These are phyloP conservation scores for Cladophialophora yegresii DNA, from an alignment of 2,329 filamentous ascomycete genomes.

Conservation along the genomic window DNA sequence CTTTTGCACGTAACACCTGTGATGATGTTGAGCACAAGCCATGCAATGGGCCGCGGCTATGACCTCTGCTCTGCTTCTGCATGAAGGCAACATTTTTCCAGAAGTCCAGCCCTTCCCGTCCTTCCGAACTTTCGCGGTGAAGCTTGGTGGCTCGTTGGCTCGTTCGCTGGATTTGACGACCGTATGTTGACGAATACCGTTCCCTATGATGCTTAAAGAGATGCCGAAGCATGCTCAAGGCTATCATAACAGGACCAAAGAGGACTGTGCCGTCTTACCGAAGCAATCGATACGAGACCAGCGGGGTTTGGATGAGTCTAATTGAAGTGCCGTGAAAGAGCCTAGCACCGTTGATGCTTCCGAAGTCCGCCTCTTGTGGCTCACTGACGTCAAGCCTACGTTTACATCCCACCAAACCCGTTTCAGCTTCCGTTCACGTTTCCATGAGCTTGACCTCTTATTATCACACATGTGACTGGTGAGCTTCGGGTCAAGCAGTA, in stretches of 20 bases:
- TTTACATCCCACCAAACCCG: not conserved
- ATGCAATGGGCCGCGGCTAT: not conserved
- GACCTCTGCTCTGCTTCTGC: not conserved
- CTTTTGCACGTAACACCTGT: not conserved
- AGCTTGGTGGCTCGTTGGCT: not conserved
- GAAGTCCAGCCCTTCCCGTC: not conserved
- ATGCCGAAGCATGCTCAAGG: not conserved
- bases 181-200: not conserved
- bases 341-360: not conserved
- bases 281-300: not conserved
- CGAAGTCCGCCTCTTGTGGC: not conserved
- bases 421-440: not conserved
- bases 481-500: not conserved
- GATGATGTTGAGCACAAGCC: not conserved
- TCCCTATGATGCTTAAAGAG: not conserved
- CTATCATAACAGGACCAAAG: not conserved
- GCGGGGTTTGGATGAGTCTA: not conserved
- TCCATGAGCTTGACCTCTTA: not conserved
- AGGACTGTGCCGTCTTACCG: not conserved
- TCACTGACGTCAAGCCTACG: not conserved
- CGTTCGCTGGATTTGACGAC: not conserved
- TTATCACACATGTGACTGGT: not conserved
- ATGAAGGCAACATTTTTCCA: not conserved
- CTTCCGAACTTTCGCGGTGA: not conserved
- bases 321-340: not conserved